Percentiles rank a stretch among this genome's conserved stretches.
phyloP scores from a whole-genome alignment of 2,329 filamentous ascomycete genomes.

The Monilinia aucupariae region DNA sequence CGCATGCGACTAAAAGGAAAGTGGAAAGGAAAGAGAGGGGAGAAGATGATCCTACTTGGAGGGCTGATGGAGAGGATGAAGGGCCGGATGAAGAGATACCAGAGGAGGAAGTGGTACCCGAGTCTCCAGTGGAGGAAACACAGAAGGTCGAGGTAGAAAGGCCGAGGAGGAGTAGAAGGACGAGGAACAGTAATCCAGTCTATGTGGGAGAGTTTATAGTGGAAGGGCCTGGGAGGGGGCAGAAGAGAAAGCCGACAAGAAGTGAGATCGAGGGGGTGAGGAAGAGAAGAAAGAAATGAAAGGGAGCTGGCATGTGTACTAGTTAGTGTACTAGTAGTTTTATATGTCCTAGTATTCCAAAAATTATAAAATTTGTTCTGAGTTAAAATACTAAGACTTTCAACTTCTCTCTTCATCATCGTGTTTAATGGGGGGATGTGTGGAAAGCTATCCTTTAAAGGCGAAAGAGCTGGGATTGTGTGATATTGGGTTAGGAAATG shows the following conservation, averaged over 20 bases:
- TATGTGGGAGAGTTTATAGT: constrained; percentile 1
- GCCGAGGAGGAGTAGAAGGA: not conserved
- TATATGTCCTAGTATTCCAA: not conserved
- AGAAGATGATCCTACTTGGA: not conserved
- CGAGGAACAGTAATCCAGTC: not conserved
- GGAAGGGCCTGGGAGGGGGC: not conserved
- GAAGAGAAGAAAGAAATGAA: not conserved
- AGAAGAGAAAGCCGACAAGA: not conserved
- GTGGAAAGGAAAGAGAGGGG: not conserved
- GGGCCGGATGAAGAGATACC: not conserved
- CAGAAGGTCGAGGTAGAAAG: not conserved
- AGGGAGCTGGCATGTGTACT: not conserved
- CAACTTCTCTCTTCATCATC: too few relatives aligned
- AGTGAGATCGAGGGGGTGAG: not conserved
- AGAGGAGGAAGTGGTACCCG: not conserved
- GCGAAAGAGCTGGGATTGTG: too few relatives aligned
- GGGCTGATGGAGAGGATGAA: not conserved
- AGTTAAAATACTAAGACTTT: too few relatives aligned
- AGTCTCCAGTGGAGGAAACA: not conserved
- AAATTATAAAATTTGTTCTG: too few relatives aligned
- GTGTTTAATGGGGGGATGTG: too few relatives aligned
- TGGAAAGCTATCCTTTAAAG: too few relatives aligned
- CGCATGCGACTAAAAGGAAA: not conserved
- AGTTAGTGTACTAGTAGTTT: too few relatives aligned
- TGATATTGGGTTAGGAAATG: too few relatives aligned